These are phyloP conservation scores for Xerocomellus amylosporus DNA, from an alignment of 768 basidiomycete genomes.

Conservation along the genomic window DNA sequence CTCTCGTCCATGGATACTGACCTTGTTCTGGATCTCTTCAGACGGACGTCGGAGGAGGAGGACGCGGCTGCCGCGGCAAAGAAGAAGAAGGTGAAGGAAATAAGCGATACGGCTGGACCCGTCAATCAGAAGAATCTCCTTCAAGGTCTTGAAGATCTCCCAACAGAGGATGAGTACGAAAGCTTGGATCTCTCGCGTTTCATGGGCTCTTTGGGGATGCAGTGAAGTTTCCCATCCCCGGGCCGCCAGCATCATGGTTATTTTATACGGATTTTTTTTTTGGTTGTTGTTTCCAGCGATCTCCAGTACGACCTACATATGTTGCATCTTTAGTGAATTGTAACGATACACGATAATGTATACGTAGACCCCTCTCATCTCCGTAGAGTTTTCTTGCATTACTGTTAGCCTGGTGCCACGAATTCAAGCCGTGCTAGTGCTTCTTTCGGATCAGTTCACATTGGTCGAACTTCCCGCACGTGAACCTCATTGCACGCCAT, in stretches of 20 bases:
- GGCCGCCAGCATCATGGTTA: slow-evolving; percentile 2
- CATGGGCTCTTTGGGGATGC: slow-evolving; percentile 75
- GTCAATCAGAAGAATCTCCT: slow-evolving; percentile 79
- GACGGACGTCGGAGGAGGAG: slow-evolving; percentile 70
- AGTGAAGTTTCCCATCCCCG: slow-evolving; percentile 26
- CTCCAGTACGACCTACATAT: slow-evolving; percentile 26
- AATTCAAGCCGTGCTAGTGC: too few species aligned
- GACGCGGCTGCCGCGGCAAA: slow-evolving; percentile 55
- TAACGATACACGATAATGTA: slow-evolving; percentile 36
- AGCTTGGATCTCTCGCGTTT: slow-evolving; percentile 83
- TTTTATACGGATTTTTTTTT: slow-evolving; percentile 21
- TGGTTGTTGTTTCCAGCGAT: slow-evolving; percentile 11
- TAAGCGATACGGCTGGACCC: slow-evolving; percentile 53
- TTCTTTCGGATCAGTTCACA: not conserved
- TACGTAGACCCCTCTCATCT: slow-evolving; percentile 26
- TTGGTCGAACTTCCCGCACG: not conserved
- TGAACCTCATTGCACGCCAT: not conserved
- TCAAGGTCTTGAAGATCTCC: slow-evolving; percentile 88
- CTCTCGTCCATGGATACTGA: slow-evolving; percentile 96
- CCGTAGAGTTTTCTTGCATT: slow-evolving; percentile 17
- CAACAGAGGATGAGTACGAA: slow-evolving; percentile 90
- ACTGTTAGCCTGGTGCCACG: not conserved
- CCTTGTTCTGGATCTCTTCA: slow-evolving; percentile 92
- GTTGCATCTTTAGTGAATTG: slow-evolving; percentile 35
- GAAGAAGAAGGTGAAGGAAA: slow-evolving; percentile 50